phyloP scores from a whole-genome alignment of 1,284 basidiomycete genomes.

The Chondrostereum purpureum region DNA sequence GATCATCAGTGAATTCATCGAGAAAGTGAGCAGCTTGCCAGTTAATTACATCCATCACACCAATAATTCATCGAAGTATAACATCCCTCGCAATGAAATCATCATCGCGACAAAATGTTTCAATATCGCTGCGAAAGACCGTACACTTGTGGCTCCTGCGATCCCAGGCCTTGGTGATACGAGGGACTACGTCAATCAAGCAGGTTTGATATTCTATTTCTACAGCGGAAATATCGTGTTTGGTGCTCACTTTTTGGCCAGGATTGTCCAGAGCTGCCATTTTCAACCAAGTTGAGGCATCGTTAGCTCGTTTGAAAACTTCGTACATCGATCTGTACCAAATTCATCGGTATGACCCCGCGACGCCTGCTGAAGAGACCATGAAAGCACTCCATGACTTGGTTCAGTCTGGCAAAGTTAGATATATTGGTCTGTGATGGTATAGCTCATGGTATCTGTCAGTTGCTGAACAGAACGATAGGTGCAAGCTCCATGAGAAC shows the following conservation, averaged over 20 bases:
- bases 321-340: constrained; percentile 42
- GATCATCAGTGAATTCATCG: too few relatives aligned
- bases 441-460: too few relatives aligned
- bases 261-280: constrained; percentile 34
- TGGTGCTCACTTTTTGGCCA: too few relatives aligned
- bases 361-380: constrained; percentile 31
- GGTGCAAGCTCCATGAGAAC: constrained; percentile 30
- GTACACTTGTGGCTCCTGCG: constrained; percentile 13
- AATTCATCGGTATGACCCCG: constrained; percentile 33
- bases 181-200: constrained; percentile 36
- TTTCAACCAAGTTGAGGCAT: constrained; percentile 38
- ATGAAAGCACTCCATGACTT: constrained; percentile 42
- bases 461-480: too few relatives aligned
- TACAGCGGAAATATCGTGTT: background rate
- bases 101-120: constrained; percentile 37
- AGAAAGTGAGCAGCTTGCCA: too few relatives aligned
- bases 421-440: too few relatives aligned
- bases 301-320: constrained; percentile 32
- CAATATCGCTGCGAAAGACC: constrained; percentile 14
- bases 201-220: constrained; percentile 19
- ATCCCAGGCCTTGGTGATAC: constrained; percentile 13
- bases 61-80: too few relatives aligned
- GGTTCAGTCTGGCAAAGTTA: constrained; percentile 31
- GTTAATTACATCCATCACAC: too few relatives aligned
- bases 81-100: constrained; percentile 52